Evolutionary conservation across 257 asterid species (phyloP).

Genomic region (Jasminum sambac): DNA sequence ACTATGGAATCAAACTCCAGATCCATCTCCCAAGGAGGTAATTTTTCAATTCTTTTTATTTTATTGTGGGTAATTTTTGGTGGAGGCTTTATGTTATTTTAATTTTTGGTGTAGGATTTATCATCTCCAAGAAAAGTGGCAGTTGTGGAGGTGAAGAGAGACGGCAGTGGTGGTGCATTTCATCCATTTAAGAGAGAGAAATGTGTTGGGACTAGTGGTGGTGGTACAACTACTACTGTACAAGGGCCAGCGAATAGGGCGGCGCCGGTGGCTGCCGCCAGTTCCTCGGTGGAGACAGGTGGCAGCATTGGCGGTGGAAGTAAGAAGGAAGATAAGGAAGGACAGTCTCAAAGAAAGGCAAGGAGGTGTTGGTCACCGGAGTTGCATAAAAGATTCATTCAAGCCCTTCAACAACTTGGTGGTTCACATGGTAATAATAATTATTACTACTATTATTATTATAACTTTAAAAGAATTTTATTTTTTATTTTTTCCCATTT

Average conservation of each 20-base stretch:
- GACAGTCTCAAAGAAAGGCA: conserved; percentile 44
- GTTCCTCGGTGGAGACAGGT: conserved; percentile 46
- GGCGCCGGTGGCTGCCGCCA: conserved; percentile 31
- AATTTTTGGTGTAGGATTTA: conserved; percentile 31
- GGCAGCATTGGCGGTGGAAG: conserved; percentile 21
- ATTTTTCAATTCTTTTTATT: not conserved
- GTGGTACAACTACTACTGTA: not conserved
- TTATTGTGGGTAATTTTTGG: conserved; percentile 20
- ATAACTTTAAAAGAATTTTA: too few relatives aligned
- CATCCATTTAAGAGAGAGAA: conserved; percentile 52
- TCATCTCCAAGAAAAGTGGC: conserved; percentile 29
- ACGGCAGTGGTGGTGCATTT: conserved; percentile 51
- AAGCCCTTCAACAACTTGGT: conserved; percentile 66
- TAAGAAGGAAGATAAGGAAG: conserved; percentile 48
- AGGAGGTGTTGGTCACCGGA: conserved; percentile 77
- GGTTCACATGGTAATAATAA: conserved; percentile 68
- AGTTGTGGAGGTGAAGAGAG: conserved; percentile 42
- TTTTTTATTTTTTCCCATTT: too few relatives aligned
- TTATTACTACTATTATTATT: too few relatives aligned
- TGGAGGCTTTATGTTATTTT: conserved; percentile 17
- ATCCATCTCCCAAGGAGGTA: conserved; percentile 60
- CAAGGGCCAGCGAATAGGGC: not conserved
- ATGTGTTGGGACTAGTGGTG: conserved; percentile 11
- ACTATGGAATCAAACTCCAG: conserved; percentile 75
- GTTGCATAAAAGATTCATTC: conserved; percentile 55